A percentile compares a stretch with the other conserved stretches of the same genome.
phyloP scores from a whole-genome alignment of 306 rosid genomes.

The Rubus idaeus region DNA sequence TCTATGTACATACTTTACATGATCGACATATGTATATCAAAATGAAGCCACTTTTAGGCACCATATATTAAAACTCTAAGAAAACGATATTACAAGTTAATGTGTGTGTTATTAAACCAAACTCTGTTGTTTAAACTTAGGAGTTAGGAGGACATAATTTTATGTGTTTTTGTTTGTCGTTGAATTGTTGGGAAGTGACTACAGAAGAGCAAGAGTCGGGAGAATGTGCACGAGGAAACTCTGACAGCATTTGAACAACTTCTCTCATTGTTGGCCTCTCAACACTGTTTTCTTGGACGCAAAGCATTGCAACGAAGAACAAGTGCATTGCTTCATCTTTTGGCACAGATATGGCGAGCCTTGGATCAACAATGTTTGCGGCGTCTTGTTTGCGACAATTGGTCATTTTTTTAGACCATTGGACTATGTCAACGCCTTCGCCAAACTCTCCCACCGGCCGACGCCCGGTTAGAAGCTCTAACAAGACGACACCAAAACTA shows the following conservation, averaged over 20 bases:
- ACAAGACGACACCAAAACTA: conserved; percentile 67
- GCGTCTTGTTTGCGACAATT: conserved; percentile 48
- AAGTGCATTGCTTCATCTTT: conserved; percentile 74
- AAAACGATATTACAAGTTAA: not conserved
- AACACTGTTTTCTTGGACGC: conserved; percentile 69
- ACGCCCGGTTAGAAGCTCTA: conserved; percentile 71
- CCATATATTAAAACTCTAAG: not conserved
- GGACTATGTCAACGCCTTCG: conserved; percentile 72
- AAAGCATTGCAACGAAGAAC: conserved; percentile 63
- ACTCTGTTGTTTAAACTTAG: conserved; percentile 46
- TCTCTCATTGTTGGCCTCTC: conserved; percentile 92
- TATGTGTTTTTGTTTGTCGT: conserved; percentile 21
- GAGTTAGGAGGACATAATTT: conserved; percentile 36
- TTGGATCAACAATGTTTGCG: conserved; percentile 42
- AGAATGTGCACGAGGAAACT: conserved; percentile 40
- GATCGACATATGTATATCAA: not conserved
- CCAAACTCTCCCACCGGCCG: conserved; percentile 80
- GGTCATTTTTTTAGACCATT: conserved; percentile 62
- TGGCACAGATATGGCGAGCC: conserved; percentile 38
- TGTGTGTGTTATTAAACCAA: conserved; percentile 33
- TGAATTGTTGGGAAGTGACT: conserved; percentile 14
- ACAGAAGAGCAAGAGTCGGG: conserved; percentile 43
- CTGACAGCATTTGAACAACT: conserved; percentile 84
- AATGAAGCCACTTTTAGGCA: not conserved
- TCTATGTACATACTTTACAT: not conserved